Percentiles rank a stretch among this genome's conserved stretches.
Evolutionary conservation across 257 asterid genomes (phyloP).

Genomic region (Salvia hispanica): DNA sequence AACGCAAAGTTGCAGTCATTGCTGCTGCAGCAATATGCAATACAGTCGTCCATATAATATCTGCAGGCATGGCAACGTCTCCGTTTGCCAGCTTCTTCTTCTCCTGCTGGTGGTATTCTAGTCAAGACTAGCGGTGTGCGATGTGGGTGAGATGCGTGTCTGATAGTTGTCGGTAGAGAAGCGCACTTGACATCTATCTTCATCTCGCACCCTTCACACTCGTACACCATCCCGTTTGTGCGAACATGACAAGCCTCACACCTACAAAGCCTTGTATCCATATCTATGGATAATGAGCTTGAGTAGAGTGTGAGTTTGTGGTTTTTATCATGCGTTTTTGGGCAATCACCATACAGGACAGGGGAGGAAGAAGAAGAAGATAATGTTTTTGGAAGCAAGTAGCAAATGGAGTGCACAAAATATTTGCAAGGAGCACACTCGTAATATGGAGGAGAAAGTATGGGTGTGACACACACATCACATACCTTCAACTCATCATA

Average conservation of each 20-base stretch:
- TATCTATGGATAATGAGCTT: neutral
- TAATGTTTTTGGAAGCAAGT: neutral
- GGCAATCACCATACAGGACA: neutral
- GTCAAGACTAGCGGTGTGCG: too few relatives aligned
- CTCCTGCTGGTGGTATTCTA: too few relatives aligned
- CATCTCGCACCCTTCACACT: neutral
- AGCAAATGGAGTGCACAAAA: conserved; percentile 16
- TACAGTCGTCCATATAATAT: neutral
- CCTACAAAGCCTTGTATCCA: rapidly evolving
- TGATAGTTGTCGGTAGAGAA: neutral
- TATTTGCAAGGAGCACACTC: neutral
- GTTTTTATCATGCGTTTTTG: neutral
- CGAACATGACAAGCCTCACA: rapidly evolving
- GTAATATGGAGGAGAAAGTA: conserved; percentile 20
- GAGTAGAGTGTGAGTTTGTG: neutral
- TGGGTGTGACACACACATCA: conserved; percentile 16
- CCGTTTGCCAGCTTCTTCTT: too few relatives aligned
- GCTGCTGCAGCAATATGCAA: too few relatives aligned
- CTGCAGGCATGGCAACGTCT: too few relatives aligned
- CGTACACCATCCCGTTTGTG: conserved; percentile 2
- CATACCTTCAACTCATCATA: neutral
- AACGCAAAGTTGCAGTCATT: too few relatives aligned
- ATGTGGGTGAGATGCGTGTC: neutral
- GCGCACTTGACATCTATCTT: conserved; percentile 19
- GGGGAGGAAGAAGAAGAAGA: too few relatives aligned